phyloP scores from a whole-genome alignment of 805 yeast species.

The Metschnikowia sp. region DNA sequence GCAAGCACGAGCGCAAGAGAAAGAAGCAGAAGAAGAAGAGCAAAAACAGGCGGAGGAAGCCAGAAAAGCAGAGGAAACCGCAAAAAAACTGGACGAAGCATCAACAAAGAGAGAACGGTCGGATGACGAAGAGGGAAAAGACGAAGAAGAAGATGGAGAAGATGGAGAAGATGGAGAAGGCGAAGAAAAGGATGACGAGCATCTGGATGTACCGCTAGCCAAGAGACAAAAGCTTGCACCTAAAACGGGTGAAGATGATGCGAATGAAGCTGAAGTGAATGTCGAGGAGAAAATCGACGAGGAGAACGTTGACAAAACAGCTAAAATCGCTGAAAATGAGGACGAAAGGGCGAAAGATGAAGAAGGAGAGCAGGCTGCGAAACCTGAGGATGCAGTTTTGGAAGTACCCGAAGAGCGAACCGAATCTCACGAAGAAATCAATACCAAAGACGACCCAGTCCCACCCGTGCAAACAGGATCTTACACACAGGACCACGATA shows the following conservation, averaged over 20 bases:
- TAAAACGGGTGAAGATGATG: conserved; percentile 7
- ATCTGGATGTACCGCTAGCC: conserved; percentile 15
- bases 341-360: conserved; percentile 6
- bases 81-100: not conserved
- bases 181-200: conserved; percentile 8
- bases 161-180: conserved; percentile 8
- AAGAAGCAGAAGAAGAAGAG: conserved; percentile 6
- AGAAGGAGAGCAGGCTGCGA: not conserved
- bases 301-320: conserved; percentile 14
- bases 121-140: not conserved
- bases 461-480: conserved; percentile 48
- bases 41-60: not conserved
- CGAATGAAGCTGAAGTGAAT: conserved; percentile 4
- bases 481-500: conserved; percentile 52
- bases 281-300: conserved; percentile 4
- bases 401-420: not conserved
- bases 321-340: conserved; percentile 11
- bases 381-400: conserved; percentile 8
- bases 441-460: conserved; percentile 30
- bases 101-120: conserved; percentile 6
- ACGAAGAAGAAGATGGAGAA: not conserved
- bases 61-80: conserved; percentile 2
- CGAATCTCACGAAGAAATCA: conserved; percentile 11
- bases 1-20: conserved; percentile 1
- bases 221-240: conserved; percentile 10